Evolutionary conservation across 768 basidiomycete species (phyloP), one percentile per base, ranked within the genome.

Genomic region (Auriscalpium microsporum): DNA sequence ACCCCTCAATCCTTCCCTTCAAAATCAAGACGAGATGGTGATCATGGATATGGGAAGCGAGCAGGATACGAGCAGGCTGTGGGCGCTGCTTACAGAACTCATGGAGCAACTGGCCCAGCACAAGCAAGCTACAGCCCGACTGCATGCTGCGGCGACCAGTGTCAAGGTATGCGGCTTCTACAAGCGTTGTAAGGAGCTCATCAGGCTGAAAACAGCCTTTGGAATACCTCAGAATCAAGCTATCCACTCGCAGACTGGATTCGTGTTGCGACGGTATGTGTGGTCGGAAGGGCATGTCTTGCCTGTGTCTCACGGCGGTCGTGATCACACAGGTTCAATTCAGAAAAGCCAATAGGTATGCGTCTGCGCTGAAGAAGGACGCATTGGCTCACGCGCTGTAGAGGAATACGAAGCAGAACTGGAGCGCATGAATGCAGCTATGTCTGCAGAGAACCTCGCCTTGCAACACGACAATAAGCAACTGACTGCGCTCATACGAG

Each of bases 391-490:
- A 19, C 50, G 50, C 23, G 16, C 56, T 23, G 16, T 69, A 97
- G 96, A 98, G 72, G 83, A 83, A 56, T 99, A 94, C 64, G 84
- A 94, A 49, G 78, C 82, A 14, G 94, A 96, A 65, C 74, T 99
- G 19, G 94, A 97, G 65, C 80, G 81, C 46, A 91, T 96, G 85
- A 94, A 94, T 60, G 70, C 77, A 4, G 76, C 81, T 48, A 85
- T 98, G 64, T 72, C 79, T 5, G 71, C 79, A 21, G 94, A 99
- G 68, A 99, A 98, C 67, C 86, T 88, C 62, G 71, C 74, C 7
- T 74, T 99, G 45, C 82, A 90, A 63, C 82, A 95, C 62, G 96
- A 98, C 72, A 99, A 98, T 75, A 95, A 96, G 67, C 95, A 98
- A 63, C 78, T 99, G 35, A 90, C 86, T 60, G 74, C 79, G 6